A percentile compares a stretch with the other conserved stretches of the same genome.
phyloP scores from a whole-genome alignment of 331 rosid species.

The Stylosanthes scabra region DNA sequence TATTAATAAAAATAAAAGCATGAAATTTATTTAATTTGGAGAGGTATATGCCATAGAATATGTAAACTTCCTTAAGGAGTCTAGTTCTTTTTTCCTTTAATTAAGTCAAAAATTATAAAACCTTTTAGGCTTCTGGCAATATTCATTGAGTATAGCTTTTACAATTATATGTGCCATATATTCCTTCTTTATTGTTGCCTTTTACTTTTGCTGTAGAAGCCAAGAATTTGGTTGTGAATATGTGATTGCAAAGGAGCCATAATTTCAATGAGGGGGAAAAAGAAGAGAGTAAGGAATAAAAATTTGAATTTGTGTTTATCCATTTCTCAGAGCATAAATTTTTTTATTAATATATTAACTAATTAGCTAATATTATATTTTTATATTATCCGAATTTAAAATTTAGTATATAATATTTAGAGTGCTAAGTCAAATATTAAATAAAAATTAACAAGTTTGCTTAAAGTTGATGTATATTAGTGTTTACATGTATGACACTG shows the following conservation, averaged over 20 bases:
- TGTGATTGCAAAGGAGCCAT: not conserved
- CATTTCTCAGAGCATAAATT: no score
- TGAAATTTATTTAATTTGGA: not conserved
- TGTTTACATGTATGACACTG: no score
- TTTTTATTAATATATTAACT: no score
- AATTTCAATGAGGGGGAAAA: no score
- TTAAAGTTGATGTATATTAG: no score
- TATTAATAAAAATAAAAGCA: not conserved
- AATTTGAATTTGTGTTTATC: conserved; percentile 4
- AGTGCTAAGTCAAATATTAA: no score
- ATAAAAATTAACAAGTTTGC: no score
- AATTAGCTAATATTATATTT: no score
- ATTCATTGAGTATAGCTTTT: not conserved
- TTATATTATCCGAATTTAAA: no score
- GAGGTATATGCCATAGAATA: not conserved
- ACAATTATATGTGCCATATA: no score
- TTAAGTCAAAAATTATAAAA: not conserved
- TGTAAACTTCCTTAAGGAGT: conserved; percentile 5
- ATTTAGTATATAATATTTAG: no score
- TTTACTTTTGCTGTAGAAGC: not conserved
- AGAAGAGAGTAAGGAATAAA: not conserved
- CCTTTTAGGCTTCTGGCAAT: conserved; percentile 3
- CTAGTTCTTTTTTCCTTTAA: not conserved
- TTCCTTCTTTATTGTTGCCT: conserved; percentile 14
- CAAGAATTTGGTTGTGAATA: not conserved